Evolutionary conservation across 2,329 filamentous ascomycete genomes (phyloP).

Genomic region (Aspergillus sp.): DNA sequence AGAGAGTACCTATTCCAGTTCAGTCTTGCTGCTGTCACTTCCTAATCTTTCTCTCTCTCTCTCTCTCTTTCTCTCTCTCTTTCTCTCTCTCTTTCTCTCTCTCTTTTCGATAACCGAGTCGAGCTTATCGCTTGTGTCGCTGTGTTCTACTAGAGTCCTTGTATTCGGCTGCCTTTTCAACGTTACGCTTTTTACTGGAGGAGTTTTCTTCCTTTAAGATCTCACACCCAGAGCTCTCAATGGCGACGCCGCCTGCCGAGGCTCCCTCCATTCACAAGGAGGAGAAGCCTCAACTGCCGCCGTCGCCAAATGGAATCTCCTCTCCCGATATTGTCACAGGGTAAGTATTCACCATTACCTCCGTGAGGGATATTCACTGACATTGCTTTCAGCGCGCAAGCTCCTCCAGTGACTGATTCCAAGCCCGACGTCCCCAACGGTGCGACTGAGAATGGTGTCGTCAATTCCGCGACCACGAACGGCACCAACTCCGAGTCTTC

Average conservation of each 20-base stretch:
- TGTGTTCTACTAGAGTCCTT: constrained; percentile 17
- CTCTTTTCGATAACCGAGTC: constrained; percentile 11
- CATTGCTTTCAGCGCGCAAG: constrained; percentile 14
- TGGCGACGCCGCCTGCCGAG: constrained; percentile 41
- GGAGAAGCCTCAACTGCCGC: constrained; percentile 36
- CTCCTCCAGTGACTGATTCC: constrained; percentile 14
- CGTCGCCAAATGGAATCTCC: constrained; percentile 28
- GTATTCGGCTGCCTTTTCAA: constrained; percentile 14
- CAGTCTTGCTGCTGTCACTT: constrained; percentile 21
- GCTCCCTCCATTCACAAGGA: constrained; percentile 31
- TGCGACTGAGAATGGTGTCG: constrained; percentile 7
- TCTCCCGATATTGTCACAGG: constrained; percentile 20
- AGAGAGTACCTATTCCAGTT: constrained; percentile 28
- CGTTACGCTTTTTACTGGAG: constrained; percentile 6
- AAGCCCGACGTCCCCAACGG: constrained; percentile 17
- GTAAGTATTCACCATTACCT: constrained; percentile 18
- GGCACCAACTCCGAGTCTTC: constrained; percentile 23
- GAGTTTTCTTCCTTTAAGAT: constrained; percentile 8
- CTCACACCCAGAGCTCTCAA: constrained; percentile 17
- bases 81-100: no score
- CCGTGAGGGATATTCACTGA: neutral
- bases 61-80: no score
- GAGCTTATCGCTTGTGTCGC: constrained; percentile 11
- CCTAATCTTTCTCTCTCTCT: constrained; percentile 11
- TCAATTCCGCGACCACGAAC: constrained; percentile 20